Percentiles rank a stretch among this genome's conserved stretches.
These are phyloP conservation scores for Babesia ovata DNA, from an alignment of 169 alveolate species.

Conservation along the genomic window DNA sequence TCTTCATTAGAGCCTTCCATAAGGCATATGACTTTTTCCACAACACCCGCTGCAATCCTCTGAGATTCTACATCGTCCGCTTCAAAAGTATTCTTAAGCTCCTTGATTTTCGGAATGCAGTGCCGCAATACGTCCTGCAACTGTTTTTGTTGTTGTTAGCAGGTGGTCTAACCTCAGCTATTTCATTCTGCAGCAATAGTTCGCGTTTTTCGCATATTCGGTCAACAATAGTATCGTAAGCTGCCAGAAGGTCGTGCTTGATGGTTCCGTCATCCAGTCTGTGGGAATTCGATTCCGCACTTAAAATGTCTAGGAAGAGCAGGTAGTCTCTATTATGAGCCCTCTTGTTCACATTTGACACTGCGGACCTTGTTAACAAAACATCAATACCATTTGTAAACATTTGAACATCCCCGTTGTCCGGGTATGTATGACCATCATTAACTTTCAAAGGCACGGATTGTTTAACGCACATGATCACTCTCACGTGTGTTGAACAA, in stretches of 20 bases:
- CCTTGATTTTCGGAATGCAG: background rate
- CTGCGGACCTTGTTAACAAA: background rate
- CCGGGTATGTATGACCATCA: no score
- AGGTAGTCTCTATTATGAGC: background rate
- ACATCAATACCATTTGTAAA: no score
- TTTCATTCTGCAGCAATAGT: no score
- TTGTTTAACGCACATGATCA: no score
- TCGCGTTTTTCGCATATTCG: background rate
- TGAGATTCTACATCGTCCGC: background rate
- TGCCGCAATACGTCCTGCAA: background rate
- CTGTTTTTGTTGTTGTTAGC: background rate
- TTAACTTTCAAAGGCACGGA: no score
- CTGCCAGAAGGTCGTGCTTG: background rate
- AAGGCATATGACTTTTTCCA: background rate
- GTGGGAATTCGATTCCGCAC: background rate
- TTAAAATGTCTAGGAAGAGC: background rate
- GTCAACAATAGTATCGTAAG: background rate
- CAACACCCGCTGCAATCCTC: background rate
- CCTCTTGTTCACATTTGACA: background rate
- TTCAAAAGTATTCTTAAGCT: no score
- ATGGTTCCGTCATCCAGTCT: background rate
- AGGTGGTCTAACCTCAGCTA: no score
- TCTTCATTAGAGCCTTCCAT: background rate
- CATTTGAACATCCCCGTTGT: no score
- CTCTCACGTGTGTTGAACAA: no score